A percentile compares a stretch with the other conserved stretches of the same genome.
Conservation (phyloP, 1,139 yeast genomes). For the Saccharomyces hybrid region DNA sequence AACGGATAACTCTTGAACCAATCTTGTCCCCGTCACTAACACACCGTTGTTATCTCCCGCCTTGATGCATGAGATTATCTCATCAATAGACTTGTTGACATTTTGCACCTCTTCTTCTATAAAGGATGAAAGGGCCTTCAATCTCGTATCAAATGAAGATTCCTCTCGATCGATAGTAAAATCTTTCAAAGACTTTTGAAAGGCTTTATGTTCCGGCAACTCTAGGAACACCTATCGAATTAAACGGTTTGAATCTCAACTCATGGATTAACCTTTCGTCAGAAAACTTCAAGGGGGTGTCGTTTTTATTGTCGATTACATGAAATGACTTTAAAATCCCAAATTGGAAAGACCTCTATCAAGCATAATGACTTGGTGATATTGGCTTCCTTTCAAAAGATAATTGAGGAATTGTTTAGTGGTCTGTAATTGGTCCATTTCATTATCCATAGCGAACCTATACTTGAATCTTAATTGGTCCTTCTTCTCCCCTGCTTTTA, state of each 20-base stretch:
- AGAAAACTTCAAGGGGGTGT: conserved; percentile 36
- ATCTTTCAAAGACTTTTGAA: conserved; percentile 20
- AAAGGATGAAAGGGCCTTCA: conserved; percentile 15
- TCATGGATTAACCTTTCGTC: conserved; percentile 48
- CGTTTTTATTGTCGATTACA: conserved; percentile 32
- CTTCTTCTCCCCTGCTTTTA: conserved; percentile 34
- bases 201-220: conserved; percentile 41
- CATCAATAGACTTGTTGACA: conserved; percentile 16
- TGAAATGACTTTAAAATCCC: conserved; percentile 36
- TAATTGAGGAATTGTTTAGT: conserved; percentile 23
- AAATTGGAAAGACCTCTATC: conserved; percentile 37
- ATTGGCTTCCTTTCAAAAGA: conserved; percentile 34
- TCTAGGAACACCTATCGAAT: conserved; percentile 77
- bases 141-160: conserved; percentile 15
- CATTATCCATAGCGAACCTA: conserved; percentile 19
- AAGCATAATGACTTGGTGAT: conserved; percentile 35
- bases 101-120: conserved; percentile 16
- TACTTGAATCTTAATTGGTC: conserved; percentile 26
- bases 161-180: conserved; percentile 17
- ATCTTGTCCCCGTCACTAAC: conserved; percentile 22
- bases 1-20: conserved; percentile 26
- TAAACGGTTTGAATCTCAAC: conserved; percentile 74
- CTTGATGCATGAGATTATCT: conserved; percentile 19
- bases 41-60: conserved; percentile 17
- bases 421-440: conserved; percentile 24